These are phyloP conservation scores for Lactarius akahatsu DNA, from an alignment of 768 basidiomycete species.

Conservation along the genomic window DNA sequence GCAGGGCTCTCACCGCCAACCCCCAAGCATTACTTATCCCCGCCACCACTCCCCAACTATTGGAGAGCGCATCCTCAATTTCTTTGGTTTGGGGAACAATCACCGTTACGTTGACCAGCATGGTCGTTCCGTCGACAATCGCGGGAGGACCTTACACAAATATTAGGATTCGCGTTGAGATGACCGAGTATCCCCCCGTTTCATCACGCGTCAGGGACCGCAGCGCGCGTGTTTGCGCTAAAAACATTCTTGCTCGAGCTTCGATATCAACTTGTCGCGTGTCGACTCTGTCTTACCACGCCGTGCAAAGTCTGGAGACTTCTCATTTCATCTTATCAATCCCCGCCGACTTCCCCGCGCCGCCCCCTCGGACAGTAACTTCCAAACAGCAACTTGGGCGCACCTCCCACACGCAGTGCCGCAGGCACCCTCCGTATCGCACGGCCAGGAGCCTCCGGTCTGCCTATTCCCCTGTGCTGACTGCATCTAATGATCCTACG, in stretches of 20 bases:
- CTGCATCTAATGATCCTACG: slow-evolving; percentile 18
- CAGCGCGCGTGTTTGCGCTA: slow-evolving; percentile 16
- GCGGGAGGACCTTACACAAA: slow-evolving; percentile 12
- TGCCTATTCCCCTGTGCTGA: background rate
- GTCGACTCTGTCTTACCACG: slow-evolving; percentile 15
- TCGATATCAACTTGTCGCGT: slow-evolving; percentile 23
- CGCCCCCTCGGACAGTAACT: slow-evolving; percentile 7
- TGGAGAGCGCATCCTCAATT: slow-evolving; percentile 40
- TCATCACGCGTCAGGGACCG: slow-evolving; percentile 22
- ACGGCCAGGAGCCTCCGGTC: slow-evolving; percentile 11
- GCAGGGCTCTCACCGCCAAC: slow-evolving; percentile 12
- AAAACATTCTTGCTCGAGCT: slow-evolving; percentile 20
- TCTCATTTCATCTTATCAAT: slow-evolving; percentile 19
- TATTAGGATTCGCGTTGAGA: slow-evolving; percentile 15
- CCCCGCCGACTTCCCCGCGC: slow-evolving; percentile 14
- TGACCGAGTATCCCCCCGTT: slow-evolving; percentile 13
- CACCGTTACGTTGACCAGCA: slow-evolving; percentile 45
- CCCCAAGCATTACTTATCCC: slow-evolving; percentile 19
- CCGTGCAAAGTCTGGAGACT: slow-evolving; percentile 9
- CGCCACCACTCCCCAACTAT: slow-evolving; percentile 30
- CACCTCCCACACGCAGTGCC: slow-evolving; percentile 15
- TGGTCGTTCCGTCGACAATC: slow-evolving; percentile 39
- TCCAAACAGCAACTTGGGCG: slow-evolving; percentile 16
- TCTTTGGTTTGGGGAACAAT: slow-evolving; percentile 38
- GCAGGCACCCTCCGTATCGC: slow-evolving; percentile 8